Conservation (phyloP, 2,329 filamentous ascomycete genomes). For the Juglanconis sp. region DNA sequence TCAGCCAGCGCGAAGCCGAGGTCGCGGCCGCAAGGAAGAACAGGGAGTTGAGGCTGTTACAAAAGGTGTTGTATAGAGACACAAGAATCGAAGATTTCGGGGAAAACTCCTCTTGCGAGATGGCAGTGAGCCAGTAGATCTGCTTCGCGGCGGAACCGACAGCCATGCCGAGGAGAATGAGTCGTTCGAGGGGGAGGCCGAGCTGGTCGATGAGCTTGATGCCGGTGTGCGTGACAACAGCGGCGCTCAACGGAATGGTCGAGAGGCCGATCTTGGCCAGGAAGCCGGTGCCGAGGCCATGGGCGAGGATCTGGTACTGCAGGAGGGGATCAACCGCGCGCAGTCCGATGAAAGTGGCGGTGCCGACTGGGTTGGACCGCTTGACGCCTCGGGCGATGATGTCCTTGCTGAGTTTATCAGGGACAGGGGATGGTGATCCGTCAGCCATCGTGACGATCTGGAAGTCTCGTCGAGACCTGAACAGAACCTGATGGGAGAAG, state of each 20-base stretch:
- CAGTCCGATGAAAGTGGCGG: slow-evolving; percentile 36
- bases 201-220: slow-evolving; percentile 26
- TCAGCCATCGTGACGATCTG: neutral
- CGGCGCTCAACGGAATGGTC: slow-evolving; percentile 37
- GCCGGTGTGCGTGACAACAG: slow-evolving; percentile 31
- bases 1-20: slow-evolving; percentile 31
- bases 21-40: slow-evolving; percentile 49
- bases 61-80: slow-evolving; percentile 48
- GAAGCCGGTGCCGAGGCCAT: slow-evolving; percentile 40
- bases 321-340: slow-evolving; percentile 33
- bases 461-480: neutral
- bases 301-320: slow-evolving; percentile 30
- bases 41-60: slow-evolving; percentile 55
- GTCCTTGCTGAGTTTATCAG: slow-evolving; percentile 22
- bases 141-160: slow-evolving; percentile 53
- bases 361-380: slow-evolving; percentile 31
- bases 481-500: neutral
- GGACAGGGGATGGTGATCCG: neutral
- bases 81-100: slow-evolving; percentile 40
- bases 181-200: slow-evolving; percentile 46
- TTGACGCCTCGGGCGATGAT: slow-evolving; percentile 37
- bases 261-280: slow-evolving; percentile 44
- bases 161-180: slow-evolving; percentile 51
- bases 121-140: slow-evolving; percentile 46
- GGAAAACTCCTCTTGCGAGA: slow-evolving; percentile 50